phyloP scores from a whole-genome alignment of 2,329 filamentous ascomycete species.

The Verticillium isaacii region DNA sequence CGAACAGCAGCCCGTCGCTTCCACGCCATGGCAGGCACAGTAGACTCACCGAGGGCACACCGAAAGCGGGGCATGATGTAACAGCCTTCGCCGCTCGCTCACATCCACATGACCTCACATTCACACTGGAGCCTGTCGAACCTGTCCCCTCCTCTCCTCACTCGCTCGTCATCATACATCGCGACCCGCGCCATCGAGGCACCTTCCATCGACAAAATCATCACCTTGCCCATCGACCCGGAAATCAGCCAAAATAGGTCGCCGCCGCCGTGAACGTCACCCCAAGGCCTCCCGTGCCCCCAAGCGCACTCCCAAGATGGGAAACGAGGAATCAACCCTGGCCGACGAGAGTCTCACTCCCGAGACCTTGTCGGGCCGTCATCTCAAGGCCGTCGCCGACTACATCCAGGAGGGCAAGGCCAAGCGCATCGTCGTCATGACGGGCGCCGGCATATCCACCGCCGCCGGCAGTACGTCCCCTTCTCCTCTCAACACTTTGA shows the following conservation, averaged over 20 bases:
- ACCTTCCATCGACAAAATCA: not conserved
- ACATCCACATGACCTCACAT: not conserved
- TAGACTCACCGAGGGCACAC: not conserved
- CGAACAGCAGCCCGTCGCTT: no score
- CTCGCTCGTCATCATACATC: not conserved
- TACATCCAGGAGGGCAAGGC: constrained; percentile 68
- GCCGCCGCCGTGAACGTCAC: constrained; percentile 29
- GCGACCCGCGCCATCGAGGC: not conserved
- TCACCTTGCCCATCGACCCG: not conserved
- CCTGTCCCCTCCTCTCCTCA: no score
- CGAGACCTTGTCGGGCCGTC: constrained; percentile 61
- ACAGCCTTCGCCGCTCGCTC: not conserved
- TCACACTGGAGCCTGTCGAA: not conserved
- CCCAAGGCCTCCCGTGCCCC: constrained; percentile 26
- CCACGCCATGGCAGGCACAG: no score
- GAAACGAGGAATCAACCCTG: constrained; percentile 71
- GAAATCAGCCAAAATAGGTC: constrained; percentile 30
- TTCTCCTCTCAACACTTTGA: not conserved
- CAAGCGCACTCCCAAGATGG: constrained; percentile 59
- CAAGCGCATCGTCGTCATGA: constrained; percentile 78
- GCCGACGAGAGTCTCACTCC: constrained; percentile 62
- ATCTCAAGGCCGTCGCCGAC: constrained; percentile 69
- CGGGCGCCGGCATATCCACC: constrained; percentile 84
- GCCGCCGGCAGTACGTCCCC: constrained; percentile 53
- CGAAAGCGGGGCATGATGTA: not conserved